Conservation (phyloP, 2,329 filamentous ascomycete species). For the Fusarium newnesense region DNA sequence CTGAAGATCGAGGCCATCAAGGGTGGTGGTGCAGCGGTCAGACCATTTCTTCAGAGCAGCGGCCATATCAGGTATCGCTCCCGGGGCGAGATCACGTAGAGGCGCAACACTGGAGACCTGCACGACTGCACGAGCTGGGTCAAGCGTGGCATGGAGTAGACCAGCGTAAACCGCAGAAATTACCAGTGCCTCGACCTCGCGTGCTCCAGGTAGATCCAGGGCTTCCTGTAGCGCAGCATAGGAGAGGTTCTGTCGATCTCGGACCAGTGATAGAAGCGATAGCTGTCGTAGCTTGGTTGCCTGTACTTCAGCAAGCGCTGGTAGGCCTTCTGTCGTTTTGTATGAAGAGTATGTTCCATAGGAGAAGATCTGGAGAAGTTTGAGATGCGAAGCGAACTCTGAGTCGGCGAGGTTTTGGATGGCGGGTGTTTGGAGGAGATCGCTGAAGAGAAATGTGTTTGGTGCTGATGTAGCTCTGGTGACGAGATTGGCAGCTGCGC, state of each 20-base stretch:
- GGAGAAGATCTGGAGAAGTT: conserved; percentile 86
- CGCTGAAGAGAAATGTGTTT: conserved; percentile 92
- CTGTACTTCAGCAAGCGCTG: conserved; percentile 77
- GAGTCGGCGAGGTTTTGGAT: conserved; percentile 76
- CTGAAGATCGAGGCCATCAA: conserved; percentile 79
- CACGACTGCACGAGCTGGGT: conserved; percentile 79
- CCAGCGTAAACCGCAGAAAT: conserved; percentile 89
- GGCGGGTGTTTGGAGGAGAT: conserved; percentile 84
- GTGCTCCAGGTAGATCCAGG: conserved; percentile 73
- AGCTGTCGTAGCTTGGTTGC: conserved; percentile 89
- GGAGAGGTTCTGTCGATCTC: conserved; percentile 72
- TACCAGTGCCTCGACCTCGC: conserved; percentile 85
- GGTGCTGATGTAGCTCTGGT: conserved; percentile 88
- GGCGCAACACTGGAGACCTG: conserved; percentile 84
- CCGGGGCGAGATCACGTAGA: conserved; percentile 84
- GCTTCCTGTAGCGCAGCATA: conserved; percentile 75
- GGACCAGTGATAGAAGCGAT: conserved; percentile 83
- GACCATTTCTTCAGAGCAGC: conserved; percentile 79
- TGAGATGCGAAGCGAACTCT: conserved; percentile 73
- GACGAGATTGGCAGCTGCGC: conserved; percentile 86
- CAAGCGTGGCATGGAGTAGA: conserved; percentile 83
- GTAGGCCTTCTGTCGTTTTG: conserved; percentile 64
- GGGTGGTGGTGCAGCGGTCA: conserved; percentile 77
- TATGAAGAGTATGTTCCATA: conserved; percentile 91
- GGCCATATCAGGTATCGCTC: conserved; percentile 75